Conservation (phyloP, 1,284 basidiomycete genomes). For the Boletus semigastroideus region DNA sequence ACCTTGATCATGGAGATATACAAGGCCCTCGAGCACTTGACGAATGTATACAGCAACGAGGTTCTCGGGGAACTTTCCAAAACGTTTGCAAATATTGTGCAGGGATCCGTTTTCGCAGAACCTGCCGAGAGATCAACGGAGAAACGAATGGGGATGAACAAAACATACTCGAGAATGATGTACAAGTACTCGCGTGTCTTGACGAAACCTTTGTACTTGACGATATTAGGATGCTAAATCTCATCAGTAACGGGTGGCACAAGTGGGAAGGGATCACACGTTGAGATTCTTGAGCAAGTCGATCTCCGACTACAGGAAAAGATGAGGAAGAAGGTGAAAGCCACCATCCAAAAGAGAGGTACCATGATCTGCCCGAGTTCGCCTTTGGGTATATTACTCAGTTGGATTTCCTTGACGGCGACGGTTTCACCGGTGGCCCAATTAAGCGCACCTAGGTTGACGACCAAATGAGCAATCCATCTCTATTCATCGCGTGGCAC, state of each 20-base stretch:
- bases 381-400: constrained; percentile 89
- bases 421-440: constrained; percentile 97
- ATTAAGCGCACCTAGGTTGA: constrained; percentile 78
- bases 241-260: constrained; percentile 3
- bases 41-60: constrained; percentile 96
- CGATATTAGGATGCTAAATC: constrained; percentile 84
- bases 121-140: constrained; percentile 38
- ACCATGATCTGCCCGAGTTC: constrained; percentile 98
- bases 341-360: constrained; percentile 28
- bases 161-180: constrained; percentile 85
- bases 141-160: constrained; percentile 2
- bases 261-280: constrained; percentile 41
- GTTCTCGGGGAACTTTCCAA: constrained; percentile 97
- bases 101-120: constrained; percentile 98
- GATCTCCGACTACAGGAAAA: constrained; percentile 79
- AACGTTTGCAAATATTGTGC: constrained; percentile 93
- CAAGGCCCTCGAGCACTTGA: constrained; percentile 89
- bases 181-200: constrained; percentile 93
- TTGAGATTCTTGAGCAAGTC: constrained; percentile 97
- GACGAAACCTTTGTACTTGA: constrained; percentile 98
- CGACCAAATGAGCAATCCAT: constrained; percentile 4
- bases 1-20: constrained; percentile 96
- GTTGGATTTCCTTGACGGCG: constrained; percentile 92
- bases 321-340: constrained; percentile 12
- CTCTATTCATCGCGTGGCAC: not conserved